Conservation (phyloP, 805 yeast genomes). For the Kazachstania kunashirensis region DNA sequence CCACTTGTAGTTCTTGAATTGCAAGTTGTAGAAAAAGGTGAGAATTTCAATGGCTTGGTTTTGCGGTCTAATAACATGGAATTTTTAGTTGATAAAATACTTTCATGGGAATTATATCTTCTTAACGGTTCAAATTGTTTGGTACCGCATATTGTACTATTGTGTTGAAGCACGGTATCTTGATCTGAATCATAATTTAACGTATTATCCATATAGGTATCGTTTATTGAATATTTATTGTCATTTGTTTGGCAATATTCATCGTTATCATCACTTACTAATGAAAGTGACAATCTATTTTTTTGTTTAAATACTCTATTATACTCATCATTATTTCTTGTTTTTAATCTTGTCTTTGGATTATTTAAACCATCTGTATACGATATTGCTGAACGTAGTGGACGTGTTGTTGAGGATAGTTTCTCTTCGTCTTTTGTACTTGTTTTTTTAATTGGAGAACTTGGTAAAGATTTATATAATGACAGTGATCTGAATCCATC, state of each 20-base stretch:
- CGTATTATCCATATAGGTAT: neutral
- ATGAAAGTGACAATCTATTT: constrained; percentile 27
- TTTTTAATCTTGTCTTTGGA: constrained; percentile 3
- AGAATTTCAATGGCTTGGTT: constrained; percentile 5
- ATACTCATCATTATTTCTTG: neutral
- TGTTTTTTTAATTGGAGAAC: constrained; percentile 11
- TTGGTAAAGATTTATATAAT: constrained; percentile 10
- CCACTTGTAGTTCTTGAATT: neutral
- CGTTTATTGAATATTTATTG: no score
- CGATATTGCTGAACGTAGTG: constrained; percentile 20
- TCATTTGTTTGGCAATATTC: no score
- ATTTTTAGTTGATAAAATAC: constrained; percentile 19
- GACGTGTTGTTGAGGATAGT: neutral
- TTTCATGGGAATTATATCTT: constrained; percentile 28
- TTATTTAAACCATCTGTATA: constrained; percentile 21
- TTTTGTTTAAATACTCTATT: constrained; percentile 20
- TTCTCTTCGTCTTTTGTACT: neutral
- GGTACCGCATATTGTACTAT: neutral
- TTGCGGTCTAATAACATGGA: neutral
- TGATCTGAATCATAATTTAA: constrained; percentile 7
- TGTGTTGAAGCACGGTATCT: constrained; percentile 7
- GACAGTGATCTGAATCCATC: neutral
- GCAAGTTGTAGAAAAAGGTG: constrained; percentile 3
- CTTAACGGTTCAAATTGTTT: constrained; percentile 14
- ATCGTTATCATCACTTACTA: constrained; percentile 21